Evolutionary conservation across 176 grass and related monocot genomes (phyloP).

Genomic region (Eleusine coracana): DNA sequence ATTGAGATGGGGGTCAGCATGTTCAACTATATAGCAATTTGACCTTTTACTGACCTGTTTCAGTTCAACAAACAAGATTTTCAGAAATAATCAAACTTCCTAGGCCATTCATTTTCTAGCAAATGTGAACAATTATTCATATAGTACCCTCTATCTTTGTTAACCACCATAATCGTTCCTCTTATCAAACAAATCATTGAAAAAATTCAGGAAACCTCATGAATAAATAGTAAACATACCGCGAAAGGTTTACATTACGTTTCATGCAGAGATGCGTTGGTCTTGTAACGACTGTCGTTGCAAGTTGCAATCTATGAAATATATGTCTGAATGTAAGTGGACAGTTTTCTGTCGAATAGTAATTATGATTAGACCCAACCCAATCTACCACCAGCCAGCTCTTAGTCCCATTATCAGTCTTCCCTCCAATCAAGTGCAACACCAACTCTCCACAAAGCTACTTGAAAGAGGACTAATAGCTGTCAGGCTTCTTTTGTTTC

Average conservation of each 20-base stretch:
- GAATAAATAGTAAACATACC: slow-evolving; percentile 11
- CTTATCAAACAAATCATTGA: background rate
- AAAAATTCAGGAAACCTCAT: background rate
- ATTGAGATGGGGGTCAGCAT: background rate
- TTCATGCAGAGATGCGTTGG: slow-evolving; percentile 15
- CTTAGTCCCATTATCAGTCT: slow-evolving; percentile 40
- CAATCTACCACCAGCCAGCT: slow-evolving; percentile 40
- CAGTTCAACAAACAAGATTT: background rate
- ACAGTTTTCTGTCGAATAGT: slow-evolving; percentile 27
- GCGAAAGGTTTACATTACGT: slow-evolving; percentile 27
- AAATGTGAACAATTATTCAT: slow-evolving; percentile 2
- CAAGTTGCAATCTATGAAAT: slow-evolving; percentile 37
- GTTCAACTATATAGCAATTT: slow-evolving; percentile 3
- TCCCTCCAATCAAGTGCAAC: slow-evolving; percentile 18
- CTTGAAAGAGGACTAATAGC: slow-evolving; percentile 25
- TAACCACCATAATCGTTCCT: background rate
- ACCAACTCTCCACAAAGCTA: slow-evolving; percentile 28
- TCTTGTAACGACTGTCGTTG: slow-evolving; percentile 19
- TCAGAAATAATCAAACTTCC: background rate
- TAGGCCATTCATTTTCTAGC: slow-evolving; percentile 27
- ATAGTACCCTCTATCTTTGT: background rate
- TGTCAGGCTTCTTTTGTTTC: slow-evolving; percentile 28
- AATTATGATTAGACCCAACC: slow-evolving; percentile 28
- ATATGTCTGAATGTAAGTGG: slow-evolving; percentile 17
- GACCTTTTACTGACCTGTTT: background rate